phyloP scores from a whole-genome alignment of 257 asterid genomes.

The Ilex aquifolium region DNA sequence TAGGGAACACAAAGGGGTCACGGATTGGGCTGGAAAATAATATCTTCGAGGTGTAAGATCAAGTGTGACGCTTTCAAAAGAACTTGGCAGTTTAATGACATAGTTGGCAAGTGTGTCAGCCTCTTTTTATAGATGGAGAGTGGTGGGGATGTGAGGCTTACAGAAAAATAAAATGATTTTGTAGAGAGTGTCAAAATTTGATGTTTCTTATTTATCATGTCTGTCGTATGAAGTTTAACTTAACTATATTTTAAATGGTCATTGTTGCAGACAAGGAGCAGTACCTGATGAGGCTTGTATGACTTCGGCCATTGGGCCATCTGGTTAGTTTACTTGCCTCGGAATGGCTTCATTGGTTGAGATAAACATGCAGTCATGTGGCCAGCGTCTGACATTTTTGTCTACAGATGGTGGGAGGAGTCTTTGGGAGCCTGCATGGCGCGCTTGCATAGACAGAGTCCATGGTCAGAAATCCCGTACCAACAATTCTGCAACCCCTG shows the following conservation, averaged over 20 bases:
- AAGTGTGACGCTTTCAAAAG: no score
- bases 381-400: conserved; percentile 1
- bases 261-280: conserved; percentile 73
- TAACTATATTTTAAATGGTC: conserved; percentile 15
- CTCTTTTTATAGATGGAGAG: no score
- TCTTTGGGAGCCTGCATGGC: conserved; percentile 90
- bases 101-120: no score
- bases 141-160: no score
- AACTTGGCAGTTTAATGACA: no score
- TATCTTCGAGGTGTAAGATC: no score
- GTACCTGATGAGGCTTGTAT: conserved; percentile 96
- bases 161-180: no score
- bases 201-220: not conserved
- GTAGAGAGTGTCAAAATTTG: no score
- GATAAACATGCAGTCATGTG: conserved; percentile 9
- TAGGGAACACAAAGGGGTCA: no score
- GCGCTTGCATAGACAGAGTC: conserved; percentile 63
- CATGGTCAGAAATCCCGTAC: conserved; percentile 47
- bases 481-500: conserved; percentile 49
- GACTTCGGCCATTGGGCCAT: conserved; percentile 86
- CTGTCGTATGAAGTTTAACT: not conserved
- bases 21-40: no score
- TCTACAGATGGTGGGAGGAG: conserved; percentile 73
- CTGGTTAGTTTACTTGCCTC: conserved; percentile 31
- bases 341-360: conserved; percentile 2